Evolutionary conservation across 768 basidiomycete species (phyloP).

Genomic region (Exsudoporus frostii): DNA sequence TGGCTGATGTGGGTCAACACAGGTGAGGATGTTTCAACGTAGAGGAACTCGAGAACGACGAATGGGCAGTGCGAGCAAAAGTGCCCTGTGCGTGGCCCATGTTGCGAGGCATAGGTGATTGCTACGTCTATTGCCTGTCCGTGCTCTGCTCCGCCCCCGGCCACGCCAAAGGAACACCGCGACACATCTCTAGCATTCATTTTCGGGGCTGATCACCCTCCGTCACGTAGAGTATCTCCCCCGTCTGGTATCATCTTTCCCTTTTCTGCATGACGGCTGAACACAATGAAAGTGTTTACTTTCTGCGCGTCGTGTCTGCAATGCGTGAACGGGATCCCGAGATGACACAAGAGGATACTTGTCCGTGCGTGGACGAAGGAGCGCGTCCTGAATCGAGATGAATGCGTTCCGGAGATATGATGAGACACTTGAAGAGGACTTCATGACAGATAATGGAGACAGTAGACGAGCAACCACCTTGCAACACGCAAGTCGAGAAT

Average conservation of each 20-base stretch:
- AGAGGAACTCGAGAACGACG: conserved; percentile 23
- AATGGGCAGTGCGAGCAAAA: conserved; percentile 27
- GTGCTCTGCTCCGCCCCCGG: conserved; percentile 40
- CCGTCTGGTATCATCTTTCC: conserved; percentile 53
- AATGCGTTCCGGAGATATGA: conserved; percentile 55
- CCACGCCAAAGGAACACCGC: conserved; percentile 33
- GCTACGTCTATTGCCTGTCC: conserved; percentile 27
- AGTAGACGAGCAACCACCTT: conserved; percentile 17
- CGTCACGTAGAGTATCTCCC: conserved; percentile 33
- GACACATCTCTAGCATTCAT: conserved; percentile 48
- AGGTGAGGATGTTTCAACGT: conserved; percentile 1
- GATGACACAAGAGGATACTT: conserved; percentile 47
- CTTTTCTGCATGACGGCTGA: conserved; percentile 24
- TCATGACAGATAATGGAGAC: conserved; percentile 39
- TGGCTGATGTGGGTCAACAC: conserved; percentile 26
- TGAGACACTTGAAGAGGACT: conserved; percentile 30
- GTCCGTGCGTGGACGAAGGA: conserved; percentile 33
- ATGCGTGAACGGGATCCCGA: conserved; percentile 46
- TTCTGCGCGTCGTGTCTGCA: conserved; percentile 23
- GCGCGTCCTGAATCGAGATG: conserved; percentile 21
- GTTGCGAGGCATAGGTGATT: background rate
- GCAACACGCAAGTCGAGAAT: conserved; percentile 9
- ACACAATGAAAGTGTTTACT: conserved; percentile 24
- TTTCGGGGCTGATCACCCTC: conserved; percentile 3
- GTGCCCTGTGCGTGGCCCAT: conserved; percentile 38